Conservation (phyloP, 1,284 basidiomycete genomes). For the Malassezia psittaci region DNA sequence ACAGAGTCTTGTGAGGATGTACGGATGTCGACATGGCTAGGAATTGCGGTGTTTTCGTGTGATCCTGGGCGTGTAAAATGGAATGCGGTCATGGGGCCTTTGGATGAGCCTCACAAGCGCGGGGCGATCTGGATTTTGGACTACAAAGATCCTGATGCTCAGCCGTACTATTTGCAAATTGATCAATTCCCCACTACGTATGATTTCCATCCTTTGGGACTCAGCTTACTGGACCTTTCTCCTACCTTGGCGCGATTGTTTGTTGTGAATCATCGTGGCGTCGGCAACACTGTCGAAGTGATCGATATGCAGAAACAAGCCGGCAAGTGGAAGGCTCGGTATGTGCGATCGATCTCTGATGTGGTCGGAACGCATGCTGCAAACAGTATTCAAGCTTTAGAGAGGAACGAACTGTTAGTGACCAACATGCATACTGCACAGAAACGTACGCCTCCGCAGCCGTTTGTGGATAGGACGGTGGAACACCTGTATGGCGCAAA, state of each 20-base stretch:
- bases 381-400: constrained; percentile 58
- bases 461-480: background rate
- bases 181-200: constrained; percentile 2
- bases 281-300: constrained; percentile 13
- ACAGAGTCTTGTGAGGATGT: constrained; percentile 15
- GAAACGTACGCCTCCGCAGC: constrained; percentile 48
- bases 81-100: constrained; percentile 17
- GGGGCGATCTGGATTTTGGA: constrained; percentile 16
- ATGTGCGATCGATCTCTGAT: constrained; percentile 13
- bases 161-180: background rate
- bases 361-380: constrained; percentile 43
- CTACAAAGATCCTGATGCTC: background rate
- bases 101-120: background rate
- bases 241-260: constrained; percentile 8
- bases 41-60: constrained; percentile 14
- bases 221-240: background rate
- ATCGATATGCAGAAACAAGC: constrained; percentile 3
- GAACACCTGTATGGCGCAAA: background rate
- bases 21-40: background rate
- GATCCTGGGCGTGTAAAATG: constrained; percentile 17
- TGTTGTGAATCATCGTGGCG: constrained; percentile 14
- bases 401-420: constrained; percentile 58
- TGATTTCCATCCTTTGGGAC: constrained; percentile 20
- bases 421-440: constrained; percentile 62
- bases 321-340: constrained; percentile 9